Base-by-base conservation (phyloP, 345 rosid species). In the Eucalyptus cloeziana region DNA sequence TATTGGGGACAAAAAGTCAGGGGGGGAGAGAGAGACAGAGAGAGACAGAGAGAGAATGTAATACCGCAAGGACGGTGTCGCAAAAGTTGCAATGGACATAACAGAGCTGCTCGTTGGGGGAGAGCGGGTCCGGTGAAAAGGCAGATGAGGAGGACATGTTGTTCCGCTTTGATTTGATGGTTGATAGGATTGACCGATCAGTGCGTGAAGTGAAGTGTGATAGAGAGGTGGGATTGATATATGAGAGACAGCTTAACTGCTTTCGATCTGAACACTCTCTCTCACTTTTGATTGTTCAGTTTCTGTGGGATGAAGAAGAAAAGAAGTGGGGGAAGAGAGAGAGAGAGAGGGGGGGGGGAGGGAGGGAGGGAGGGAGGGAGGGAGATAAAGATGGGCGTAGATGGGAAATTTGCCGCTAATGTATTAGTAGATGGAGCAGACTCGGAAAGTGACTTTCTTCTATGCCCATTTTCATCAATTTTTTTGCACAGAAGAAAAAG, bases 81-180 rank as follows among this genome's bases (percentile, higher is more conserved):
- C 99, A 98, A 88, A 93, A 94, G 95, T 96, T 95, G 97, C 99
- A 97, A 88, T 94, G 98, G 96, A 97, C 99, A 87, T 98, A 98
- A 93, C 99, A 96, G 91, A 98, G 99, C 93, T 98, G 98, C 62
- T 98, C 99, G 92, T 97, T 93, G 93, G 98, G 95, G 87, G 90
- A 89, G 83, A 76, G 83, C 27, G 94, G 96, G 95, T 98, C 99
- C 94, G 99, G 96, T 91, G 98, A 94, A 92, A 95, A 94, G 93
- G 96, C 93, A 94, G 96, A 86, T 14, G 91, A 90, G 62, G 90
- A 89, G 31, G 91, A 89, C n/a, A 86, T 60, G 81, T 64, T 89
- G 60, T 92, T 87, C 60, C 91, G 47, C 89, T 92, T 87, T 90
- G 96, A 90, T 91, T 93, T 94, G 96, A 94, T 93, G 95, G 99